Percentiles rank a stretch among this genome's conserved stretches.
phyloP scores from a whole-genome alignment of 805 yeast genomes.

The Sugiyamaella qingdaonensis region DNA sequence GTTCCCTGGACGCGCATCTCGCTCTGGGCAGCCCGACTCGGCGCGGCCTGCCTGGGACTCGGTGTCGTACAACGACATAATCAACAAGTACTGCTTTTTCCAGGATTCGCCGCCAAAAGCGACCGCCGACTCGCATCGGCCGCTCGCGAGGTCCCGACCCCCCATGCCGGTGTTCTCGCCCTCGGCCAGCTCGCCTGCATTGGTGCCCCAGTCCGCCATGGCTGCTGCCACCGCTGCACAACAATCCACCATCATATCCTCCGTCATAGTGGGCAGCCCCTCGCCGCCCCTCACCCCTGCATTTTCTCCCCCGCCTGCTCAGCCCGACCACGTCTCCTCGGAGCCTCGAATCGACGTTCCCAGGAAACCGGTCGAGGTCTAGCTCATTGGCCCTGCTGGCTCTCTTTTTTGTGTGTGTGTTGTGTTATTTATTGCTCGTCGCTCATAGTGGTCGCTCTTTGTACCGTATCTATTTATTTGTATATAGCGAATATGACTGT shows the following conservation, averaged over 20 bases:
- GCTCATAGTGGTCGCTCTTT: neutral
- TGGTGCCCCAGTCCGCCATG: constrained; percentile 8
- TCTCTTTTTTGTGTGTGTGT: neutral
- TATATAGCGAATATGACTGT: neutral
- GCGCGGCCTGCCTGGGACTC: constrained; percentile 32
- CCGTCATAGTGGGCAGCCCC: neutral
- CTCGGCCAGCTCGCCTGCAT: constrained; percentile 8
- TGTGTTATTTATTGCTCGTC: neutral
- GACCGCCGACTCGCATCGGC: neutral
- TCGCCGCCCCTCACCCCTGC: constrained; percentile 1
- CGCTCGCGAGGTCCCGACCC: neutral
- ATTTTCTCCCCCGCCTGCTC: neutral
- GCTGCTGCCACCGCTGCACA: constrained; percentile 10
- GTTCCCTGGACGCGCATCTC: constrained; percentile 2
- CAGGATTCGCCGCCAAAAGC: constrained; percentile 13
- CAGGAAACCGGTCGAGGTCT: neutral
- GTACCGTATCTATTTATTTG: constrained; percentile 1
- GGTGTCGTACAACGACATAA: constrained; percentile 34
- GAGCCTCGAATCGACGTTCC: no score
- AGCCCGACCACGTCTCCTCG: neutral
- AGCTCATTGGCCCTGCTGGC: neutral
- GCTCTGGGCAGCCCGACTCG: neutral
- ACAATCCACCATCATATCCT: neutral
- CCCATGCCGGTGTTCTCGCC: constrained; percentile 3
- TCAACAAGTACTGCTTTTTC: constrained; percentile 39